phyloP scores from a whole-genome alignment of 106 monocot genomes.

The Amphibolis antarctica region DNA sequence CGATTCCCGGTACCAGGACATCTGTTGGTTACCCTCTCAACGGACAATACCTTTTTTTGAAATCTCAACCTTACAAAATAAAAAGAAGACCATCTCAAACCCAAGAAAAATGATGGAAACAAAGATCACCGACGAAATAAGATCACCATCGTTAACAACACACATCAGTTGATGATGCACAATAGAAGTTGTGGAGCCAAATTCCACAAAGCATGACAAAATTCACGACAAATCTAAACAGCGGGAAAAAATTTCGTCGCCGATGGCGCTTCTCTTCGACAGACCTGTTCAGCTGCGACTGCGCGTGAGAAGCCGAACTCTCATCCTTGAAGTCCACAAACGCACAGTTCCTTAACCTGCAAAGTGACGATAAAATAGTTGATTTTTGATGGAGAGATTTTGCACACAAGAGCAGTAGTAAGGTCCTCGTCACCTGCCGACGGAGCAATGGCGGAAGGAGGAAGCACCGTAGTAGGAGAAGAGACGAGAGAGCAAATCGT shows the following conservation, averaged over 20 bases:
- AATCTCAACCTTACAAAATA: slow-evolving; percentile 55
- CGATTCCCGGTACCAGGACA: slow-evolving; percentile 15
- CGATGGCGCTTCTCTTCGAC: too few relatives aligned
- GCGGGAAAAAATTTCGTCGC: not conserved
- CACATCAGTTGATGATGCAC: too few relatives aligned
- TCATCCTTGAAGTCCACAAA: slow-evolving; percentile 93
- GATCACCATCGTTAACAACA: too few relatives aligned
- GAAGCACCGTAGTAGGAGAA: slow-evolving; percentile 87
- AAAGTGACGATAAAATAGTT: not conserved
- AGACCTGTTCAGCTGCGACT: slow-evolving; percentile 74
- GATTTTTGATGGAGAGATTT: not conserved
- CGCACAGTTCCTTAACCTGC: slow-evolving; percentile 80
- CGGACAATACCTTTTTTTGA: slow-evolving; percentile 65
- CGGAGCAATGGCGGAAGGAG: slow-evolving; percentile 70
- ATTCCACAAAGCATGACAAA: too few relatives aligned
- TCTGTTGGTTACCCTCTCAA: slow-evolving; percentile 41
- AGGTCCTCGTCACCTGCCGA: slow-evolving; percentile 41
- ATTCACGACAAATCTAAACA: too few relatives aligned
- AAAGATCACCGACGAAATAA: too few relatives aligned
- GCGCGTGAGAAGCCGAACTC: slow-evolving; percentile 55
- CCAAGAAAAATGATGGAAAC: not conserved
- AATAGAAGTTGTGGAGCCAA: too few relatives aligned
- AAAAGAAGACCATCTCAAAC: not conserved
- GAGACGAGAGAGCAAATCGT: slow-evolving; percentile 68
- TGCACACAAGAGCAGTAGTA: not conserved